phyloP scores from a whole-genome alignment of 23 red algal species.

The Gracilaria caudata region DNA sequence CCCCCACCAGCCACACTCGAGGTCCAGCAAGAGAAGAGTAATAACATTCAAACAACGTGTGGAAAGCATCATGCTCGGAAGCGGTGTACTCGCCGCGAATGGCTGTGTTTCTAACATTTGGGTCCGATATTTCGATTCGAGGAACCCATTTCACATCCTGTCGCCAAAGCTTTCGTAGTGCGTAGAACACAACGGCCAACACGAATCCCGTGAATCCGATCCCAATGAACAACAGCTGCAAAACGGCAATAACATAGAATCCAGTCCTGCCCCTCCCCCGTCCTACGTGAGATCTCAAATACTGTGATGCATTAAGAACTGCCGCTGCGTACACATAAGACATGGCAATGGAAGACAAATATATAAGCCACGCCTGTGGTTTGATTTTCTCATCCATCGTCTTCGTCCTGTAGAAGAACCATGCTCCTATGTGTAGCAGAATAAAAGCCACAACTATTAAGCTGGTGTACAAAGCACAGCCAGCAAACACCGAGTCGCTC shows the following conservation, averaged over 20 bases:
- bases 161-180: constrained; percentile 42
- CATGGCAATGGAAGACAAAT: constrained; percentile 68
- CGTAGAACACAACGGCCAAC: constrained; percentile 37
- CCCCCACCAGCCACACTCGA: constrained; percentile 58
- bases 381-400: constrained; percentile 35
- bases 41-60: constrained; percentile 72
- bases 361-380: constrained; percentile 75
- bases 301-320: constrained; percentile 66
- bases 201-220: constrained; percentile 70
- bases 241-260: constrained; percentile 59
- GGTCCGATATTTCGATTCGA: constrained; percentile 48
- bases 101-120: constrained; percentile 28
- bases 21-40: constrained; percentile 63
- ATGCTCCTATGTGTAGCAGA: constrained; percentile 31
- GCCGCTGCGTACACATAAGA: constrained; percentile 54
- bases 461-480: constrained; percentile 62
- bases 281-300: constrained; percentile 54
- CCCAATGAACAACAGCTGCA: constrained; percentile 70
- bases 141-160: constrained; percentile 70
- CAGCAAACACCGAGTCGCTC: constrained; percentile 46
- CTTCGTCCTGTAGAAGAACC: constrained; percentile 42
- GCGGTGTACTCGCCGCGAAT: constrained; percentile 63
- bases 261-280: constrained; percentile 42
- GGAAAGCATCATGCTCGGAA: constrained; percentile 45
- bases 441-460: constrained; percentile 52